Conservation (phyloP, 805 yeast species). For the baker's yeast (Saccharomyces cerevisiae) region DNA sequence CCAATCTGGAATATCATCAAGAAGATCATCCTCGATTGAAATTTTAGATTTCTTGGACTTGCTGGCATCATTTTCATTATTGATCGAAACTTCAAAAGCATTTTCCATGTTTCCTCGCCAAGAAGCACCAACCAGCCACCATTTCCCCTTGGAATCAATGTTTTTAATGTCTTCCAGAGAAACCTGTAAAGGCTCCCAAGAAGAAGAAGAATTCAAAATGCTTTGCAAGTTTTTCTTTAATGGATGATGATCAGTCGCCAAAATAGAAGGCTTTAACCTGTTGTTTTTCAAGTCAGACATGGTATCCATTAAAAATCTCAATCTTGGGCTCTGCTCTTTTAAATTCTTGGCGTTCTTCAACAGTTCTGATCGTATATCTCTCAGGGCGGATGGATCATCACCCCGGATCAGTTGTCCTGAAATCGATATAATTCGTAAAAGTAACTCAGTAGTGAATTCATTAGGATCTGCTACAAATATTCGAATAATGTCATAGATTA, state of each 20-base stretch:
- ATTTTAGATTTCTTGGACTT: slow-evolving; percentile 24
- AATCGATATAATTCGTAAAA: slow-evolving; percentile 61
- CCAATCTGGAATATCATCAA: slow-evolving; percentile 79
- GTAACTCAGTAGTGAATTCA: slow-evolving; percentile 69
- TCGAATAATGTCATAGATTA: slow-evolving; percentile 70
- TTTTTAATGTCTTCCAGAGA: slow-evolving; percentile 68
- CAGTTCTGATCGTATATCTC: slow-evolving; percentile 52
- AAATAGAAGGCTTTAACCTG: slow-evolving; percentile 44
- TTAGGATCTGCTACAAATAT: slow-evolving; percentile 45
- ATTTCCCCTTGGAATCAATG: slow-evolving; percentile 77
- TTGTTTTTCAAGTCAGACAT: slow-evolving; percentile 81
- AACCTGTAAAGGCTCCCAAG: slow-evolving; percentile 72
- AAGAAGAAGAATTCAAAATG: slow-evolving; percentile 34
- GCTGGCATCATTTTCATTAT: slow-evolving; percentile 11
- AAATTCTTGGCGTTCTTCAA: slow-evolving; percentile 23
- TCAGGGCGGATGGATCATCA: slow-evolving; percentile 83
- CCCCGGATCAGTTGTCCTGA: slow-evolving; percentile 80
- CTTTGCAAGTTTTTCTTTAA: slow-evolving; percentile 43
- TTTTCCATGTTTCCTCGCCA: slow-evolving; percentile 65
- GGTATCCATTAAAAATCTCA: slow-evolving; percentile 77
- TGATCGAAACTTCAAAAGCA: slow-evolving; percentile 22
- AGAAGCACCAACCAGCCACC: slow-evolving; percentile 99
- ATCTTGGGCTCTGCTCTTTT: slow-evolving; percentile 56
- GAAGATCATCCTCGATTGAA: slow-evolving; percentile 46
- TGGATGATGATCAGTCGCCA: slow-evolving; percentile 28